Evolutionary conservation across 106 monocot species (phyloP), one percentile per base, ranked within the genome.

Genomic region (Chionographis japonica): DNA sequence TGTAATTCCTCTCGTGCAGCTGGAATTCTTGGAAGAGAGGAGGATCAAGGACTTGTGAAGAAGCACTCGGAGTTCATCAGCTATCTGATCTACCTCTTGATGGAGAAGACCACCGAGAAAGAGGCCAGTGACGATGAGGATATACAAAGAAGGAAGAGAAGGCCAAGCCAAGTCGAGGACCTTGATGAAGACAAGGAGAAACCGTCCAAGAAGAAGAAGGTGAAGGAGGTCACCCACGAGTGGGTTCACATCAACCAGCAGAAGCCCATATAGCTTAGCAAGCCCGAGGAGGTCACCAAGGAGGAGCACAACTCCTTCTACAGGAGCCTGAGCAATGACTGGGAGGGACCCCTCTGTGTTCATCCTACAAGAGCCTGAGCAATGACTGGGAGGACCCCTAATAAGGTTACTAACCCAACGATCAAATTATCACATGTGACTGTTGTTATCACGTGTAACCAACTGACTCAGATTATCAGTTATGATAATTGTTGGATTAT

Each of bases 41-140:
- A 50, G 75, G 12, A 40, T 75, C 4, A 75, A 75, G 59, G 75
- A 75, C 43, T 8, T 46, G n/a, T n/a, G n/a, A n/a, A n/a, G n/a
- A n/a, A 4, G 43, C 8, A 46, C 43, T 73, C 55, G 17, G 74
- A 75, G 16, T 75, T 75, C 52, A 75, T 75, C 38, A 75, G 74
- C 51, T 75, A 75, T 41, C 75, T 68, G 4, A 75, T 75, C 61
- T 68, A 68, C 50, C 61, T 75, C 4, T 75, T 68, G 43, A 46
- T 8, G 5, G 43, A 46, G 43, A 46, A 46, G 43, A 46, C 43
- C 4, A 46, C 43, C 43, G 75, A 68, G 54, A 75, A 75, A 42
- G 75, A 75, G 40, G 68, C 68, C 43, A 68, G 68, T 43, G 75
- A 75, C 37, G 75, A 75, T 40, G 75, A 75, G 53, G 75, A 75